Evolutionary conservation across 2,329 filamentous ascomycete genomes (phyloP).

Genomic region (Bisporella sp.): DNA sequence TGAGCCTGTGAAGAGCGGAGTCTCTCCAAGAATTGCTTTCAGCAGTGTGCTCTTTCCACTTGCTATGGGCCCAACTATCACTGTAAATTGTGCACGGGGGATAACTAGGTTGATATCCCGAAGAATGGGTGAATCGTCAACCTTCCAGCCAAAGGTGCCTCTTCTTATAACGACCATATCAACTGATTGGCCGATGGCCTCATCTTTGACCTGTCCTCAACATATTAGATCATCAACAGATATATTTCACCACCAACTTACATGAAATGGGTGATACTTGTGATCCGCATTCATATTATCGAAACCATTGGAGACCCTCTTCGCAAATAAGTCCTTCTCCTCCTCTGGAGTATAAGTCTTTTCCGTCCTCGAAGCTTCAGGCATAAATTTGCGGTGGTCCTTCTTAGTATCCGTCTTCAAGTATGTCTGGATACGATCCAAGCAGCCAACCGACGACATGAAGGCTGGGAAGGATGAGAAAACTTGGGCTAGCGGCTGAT

Average conservation of each 20-base stretch:
- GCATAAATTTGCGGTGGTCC: neutral
- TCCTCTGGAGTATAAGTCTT: neutral
- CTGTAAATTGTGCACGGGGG: neutral
- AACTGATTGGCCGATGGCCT: too few species aligned
- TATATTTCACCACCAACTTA: too few species aligned
- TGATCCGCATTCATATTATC: too few species aligned
- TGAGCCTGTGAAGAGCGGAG: conserved; percentile 6
- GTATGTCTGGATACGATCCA: conserved; percentile 22
- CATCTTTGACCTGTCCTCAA: too few species aligned
- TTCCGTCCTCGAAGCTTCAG: too few species aligned
- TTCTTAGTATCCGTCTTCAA: conserved; percentile 6
- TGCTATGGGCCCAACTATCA: conserved; percentile 26
- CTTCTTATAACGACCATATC: neutral
- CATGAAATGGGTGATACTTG: too few species aligned
- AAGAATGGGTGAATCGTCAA: neutral
- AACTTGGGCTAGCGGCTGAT: conserved; percentile 12
- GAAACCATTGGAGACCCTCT: too few species aligned
- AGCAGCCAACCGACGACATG: conserved; percentile 14
- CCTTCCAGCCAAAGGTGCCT: neutral
- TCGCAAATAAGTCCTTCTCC: too few species aligned
- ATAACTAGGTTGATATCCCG: neutral
- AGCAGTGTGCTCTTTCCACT: conserved; percentile 25
- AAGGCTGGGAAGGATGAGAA: conserved; percentile 18
- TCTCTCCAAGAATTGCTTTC: conserved; percentile 23
- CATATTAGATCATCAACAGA: too few species aligned